A percentile compares a stretch with the other conserved stretches of the same genome.
These are phyloP conservation scores for Kernera saxatilis DNA, from an alignment of 345 rosid genomes.

Conservation along the genomic window DNA sequence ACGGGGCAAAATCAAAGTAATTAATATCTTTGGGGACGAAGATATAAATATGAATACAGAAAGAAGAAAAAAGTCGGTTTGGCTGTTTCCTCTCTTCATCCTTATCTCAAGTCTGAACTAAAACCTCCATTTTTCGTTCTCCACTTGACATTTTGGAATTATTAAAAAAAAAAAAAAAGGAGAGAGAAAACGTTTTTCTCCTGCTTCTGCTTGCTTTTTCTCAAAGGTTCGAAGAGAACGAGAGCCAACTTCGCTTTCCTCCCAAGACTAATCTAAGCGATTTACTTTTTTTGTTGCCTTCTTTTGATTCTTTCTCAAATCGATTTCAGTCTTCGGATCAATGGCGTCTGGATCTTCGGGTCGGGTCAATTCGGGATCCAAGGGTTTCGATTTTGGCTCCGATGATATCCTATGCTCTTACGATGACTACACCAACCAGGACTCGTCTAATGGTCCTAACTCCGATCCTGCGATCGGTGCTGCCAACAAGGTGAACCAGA, in stretches of 20 bases:
- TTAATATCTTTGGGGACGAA: neutral
- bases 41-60: neutral
- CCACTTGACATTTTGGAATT: neutral
- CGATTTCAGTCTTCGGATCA: conserved; percentile 1
- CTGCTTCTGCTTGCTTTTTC: conserved; percentile 10
- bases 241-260: conserved; percentile 19
- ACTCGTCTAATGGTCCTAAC: conserved; percentile 58
- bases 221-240: conserved; percentile 16
- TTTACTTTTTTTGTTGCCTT: neutral
- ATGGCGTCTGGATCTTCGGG: conserved; percentile 95
- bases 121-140: conserved; percentile 2
- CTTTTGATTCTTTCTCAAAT: neutral
- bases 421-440: conserved; percentile 75
- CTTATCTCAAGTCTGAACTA: conserved; percentile 16
- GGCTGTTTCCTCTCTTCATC: conserved; percentile 13
- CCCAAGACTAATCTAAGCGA: conserved; percentile 1
- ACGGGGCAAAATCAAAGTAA: neutral
- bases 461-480: conserved; percentile 50
- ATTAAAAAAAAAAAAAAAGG: neutral
- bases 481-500: conserved; percentile 29
- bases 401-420: conserved; percentile 99
- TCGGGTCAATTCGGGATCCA: conserved; percentile 57
- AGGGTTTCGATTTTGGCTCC: conserved; percentile 88
- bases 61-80: conserved; percentile 9
- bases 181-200: conserved; percentile 7